Percentiles rank a stretch among this genome's conserved stretches.
Conservation (phyloP, 1,139 yeast species). For the Yamadazyma songkhlaensis region DNA sequence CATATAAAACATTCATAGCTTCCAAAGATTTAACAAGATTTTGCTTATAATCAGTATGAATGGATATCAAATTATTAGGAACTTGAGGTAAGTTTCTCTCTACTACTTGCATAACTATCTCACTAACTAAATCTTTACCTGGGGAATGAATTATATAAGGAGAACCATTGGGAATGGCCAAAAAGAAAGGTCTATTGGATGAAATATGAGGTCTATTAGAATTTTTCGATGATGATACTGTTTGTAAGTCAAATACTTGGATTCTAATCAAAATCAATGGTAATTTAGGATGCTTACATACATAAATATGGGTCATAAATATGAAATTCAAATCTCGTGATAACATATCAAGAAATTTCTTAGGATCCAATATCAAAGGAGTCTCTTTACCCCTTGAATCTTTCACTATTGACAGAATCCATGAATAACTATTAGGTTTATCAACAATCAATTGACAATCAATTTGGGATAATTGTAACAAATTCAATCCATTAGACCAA, state of each 20-base stretch:
- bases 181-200: slow-evolving; percentile 58
- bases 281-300: slow-evolving; percentile 62
- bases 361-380: slow-evolving; percentile 40
- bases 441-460: slow-evolving; percentile 66
- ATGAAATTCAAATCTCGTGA: slow-evolving; percentile 46
- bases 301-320: slow-evolving; percentile 58
- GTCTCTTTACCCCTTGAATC: slow-evolving; percentile 34
- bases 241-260: slow-evolving; percentile 61
- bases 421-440: slow-evolving; percentile 47
- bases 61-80: slow-evolving; percentile 25
- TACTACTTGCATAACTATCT: slow-evolving; percentile 57
- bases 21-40: slow-evolving; percentile 53
- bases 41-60: slow-evolving; percentile 28
- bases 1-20: slow-evolving; percentile 54
- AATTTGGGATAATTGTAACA: slow-evolving; percentile 68
- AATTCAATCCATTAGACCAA: slow-evolving; percentile 64
- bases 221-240: slow-evolving; percentile 16
- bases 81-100: slow-evolving; percentile 49
- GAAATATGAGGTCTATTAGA: slow-evolving; percentile 37
- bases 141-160: slow-evolving; percentile 64
- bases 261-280: slow-evolving; percentile 62
- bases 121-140: slow-evolving; percentile 43
- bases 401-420: slow-evolving; percentile 59
- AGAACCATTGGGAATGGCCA: slow-evolving; percentile 67
- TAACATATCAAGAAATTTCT: slow-evolving; percentile 45